Percentiles rank a stretch among this genome's conserved stretches.
phyloP scores from a whole-genome alignment of 2,329 filamentous ascomycete species.

The Microcyclospora tardicrescens region DNA sequence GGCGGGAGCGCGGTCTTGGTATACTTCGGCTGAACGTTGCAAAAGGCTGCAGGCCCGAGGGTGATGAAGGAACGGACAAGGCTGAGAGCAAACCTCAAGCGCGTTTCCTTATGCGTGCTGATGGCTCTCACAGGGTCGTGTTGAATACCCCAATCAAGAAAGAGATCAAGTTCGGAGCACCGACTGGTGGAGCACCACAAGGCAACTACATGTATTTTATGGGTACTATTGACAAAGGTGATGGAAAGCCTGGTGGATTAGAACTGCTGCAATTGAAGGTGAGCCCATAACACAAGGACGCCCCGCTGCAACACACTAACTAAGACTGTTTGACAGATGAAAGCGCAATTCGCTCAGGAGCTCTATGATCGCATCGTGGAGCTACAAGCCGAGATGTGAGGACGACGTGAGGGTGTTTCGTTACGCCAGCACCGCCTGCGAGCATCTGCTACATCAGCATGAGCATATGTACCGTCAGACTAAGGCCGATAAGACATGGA shows the following conservation, averaged over 20 bases:
- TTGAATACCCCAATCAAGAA: conserved; percentile 73
- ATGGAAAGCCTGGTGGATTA: conserved; percentile 34
- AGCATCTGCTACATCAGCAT: no score
- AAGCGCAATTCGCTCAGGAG: conserved; percentile 31
- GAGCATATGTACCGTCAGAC: no score
- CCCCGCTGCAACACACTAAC: neutral
- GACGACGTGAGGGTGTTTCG: neutral
- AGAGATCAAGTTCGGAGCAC: conserved; percentile 63
- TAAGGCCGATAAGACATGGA: no score
- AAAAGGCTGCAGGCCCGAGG: conserved; percentile 35
- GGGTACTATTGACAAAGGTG: conserved; percentile 32
- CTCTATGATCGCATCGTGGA: conserved; percentile 33
- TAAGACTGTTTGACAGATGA: conserved; percentile 21
- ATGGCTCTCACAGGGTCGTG: conserved; percentile 75
- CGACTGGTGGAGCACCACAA: conserved; percentile 47
- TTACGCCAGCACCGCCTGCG: no score
- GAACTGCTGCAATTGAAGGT: conserved; percentile 47
- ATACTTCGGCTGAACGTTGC: conserved; percentile 73
- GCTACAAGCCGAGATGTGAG: conserved; percentile 27
- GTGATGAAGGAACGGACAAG: conserved; percentile 26
- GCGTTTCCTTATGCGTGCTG: conserved; percentile 80
- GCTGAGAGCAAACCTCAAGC: conserved; percentile 39
- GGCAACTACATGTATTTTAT: conserved; percentile 58
- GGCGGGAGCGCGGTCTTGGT: conserved; percentile 82
- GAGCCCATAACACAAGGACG: conserved; percentile 8